Conservation (phyloP, 805 yeast genomes). For the Yamadazyma philogaea region DNA sequence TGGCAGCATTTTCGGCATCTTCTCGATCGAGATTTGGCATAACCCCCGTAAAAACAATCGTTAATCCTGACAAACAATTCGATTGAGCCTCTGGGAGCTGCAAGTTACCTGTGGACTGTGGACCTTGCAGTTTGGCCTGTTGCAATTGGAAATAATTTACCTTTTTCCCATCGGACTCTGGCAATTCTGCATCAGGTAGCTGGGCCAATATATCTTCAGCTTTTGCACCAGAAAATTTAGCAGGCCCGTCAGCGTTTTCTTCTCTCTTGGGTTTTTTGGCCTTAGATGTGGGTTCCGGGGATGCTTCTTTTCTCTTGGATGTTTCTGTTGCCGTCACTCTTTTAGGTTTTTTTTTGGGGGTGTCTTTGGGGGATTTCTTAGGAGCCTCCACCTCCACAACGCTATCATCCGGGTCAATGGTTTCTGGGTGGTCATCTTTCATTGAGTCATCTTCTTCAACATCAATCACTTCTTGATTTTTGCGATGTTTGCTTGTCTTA, state of each 20-base stretch:
- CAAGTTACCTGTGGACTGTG: slow-evolving; percentile 28
- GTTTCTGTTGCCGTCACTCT: slow-evolving; percentile 7
- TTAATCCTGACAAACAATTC: slow-evolving; percentile 82
- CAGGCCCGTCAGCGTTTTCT: slow-evolving; percentile 6
- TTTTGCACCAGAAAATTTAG: slow-evolving; percentile 21
- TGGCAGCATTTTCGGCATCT: slow-evolving; percentile 71
- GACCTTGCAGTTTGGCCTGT: slow-evolving; percentile 22
- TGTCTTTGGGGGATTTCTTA: slow-evolving; percentile 6
- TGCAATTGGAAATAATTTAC: slow-evolving; percentile 53
- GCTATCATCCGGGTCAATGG: not conserved
- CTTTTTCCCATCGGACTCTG: slow-evolving; percentile 51
- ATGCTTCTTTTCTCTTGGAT: slow-evolving; percentile 4
- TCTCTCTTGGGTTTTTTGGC: not conserved
- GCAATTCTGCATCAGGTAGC: slow-evolving; percentile 74
- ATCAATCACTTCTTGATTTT: slow-evolving; percentile 17
- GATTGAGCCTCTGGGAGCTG: slow-evolving; percentile 80
- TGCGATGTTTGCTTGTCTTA: slow-evolving; percentile 12
- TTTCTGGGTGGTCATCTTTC: not conserved
- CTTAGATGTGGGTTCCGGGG: not conserved
- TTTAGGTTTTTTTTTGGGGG: slow-evolving; percentile 5
- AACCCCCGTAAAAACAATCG: slow-evolving; percentile 91
- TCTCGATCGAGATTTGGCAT: slow-evolving; percentile 77
- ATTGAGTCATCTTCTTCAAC: slow-evolving; percentile 9
- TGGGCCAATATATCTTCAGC: slow-evolving; percentile 57
- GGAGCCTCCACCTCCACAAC: slow-evolving; percentile 16